Percentiles rank a stretch among this genome's conserved stretches.
Conservation (phyloP, 192 early-diverging fungal genomes). For the Dissophora globulifera region DNA sequence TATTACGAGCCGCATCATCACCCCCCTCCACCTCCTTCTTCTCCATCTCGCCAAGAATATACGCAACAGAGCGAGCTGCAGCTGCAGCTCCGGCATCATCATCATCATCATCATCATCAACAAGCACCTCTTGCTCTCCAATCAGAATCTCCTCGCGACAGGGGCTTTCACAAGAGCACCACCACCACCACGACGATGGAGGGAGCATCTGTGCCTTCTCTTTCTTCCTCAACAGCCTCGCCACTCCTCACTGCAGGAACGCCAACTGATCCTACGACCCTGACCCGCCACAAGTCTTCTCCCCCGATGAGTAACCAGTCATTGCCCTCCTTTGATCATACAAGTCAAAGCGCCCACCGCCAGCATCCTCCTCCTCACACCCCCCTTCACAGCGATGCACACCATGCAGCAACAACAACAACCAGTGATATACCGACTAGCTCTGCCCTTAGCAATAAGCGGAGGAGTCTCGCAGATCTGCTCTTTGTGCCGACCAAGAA, state of each 20-base stretch:
- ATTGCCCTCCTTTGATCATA: slow-evolving; percentile 9
- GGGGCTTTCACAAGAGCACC: slow-evolving; percentile 6
- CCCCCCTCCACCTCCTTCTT: slow-evolving; percentile 11
- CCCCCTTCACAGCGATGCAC: slow-evolving; percentile 2
- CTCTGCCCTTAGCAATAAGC: slow-evolving; percentile 34
- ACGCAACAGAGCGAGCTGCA: background rate
- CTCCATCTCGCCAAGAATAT: slow-evolving; percentile 6
- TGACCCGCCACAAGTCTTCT: background rate
- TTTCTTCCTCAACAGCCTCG: slow-evolving; percentile 8
- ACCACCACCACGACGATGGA: no score
- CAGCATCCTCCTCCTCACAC: slow-evolving; percentile 2
- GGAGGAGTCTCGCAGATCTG: slow-evolving; percentile 36
- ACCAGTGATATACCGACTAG: no score
- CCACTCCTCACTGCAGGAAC: background rate
- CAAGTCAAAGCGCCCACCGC: background rate
- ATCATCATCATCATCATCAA: no score
- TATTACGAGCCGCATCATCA: slow-evolving; percentile 1
- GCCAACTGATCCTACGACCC: slow-evolving; percentile 2
- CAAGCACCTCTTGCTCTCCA: background rate
- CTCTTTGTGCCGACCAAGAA: slow-evolving; percentile 37
- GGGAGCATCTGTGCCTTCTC: slow-evolving; percentile 7
- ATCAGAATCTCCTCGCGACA: background rate
- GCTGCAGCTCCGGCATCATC: no score
- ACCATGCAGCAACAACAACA: no score
- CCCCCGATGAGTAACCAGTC: slow-evolving; percentile 17